Percentiles rank a stretch among this genome's conserved stretches.
Conservation (phyloP, 1,284 basidiomycete genomes). For the Pascua sp. region DNA sequence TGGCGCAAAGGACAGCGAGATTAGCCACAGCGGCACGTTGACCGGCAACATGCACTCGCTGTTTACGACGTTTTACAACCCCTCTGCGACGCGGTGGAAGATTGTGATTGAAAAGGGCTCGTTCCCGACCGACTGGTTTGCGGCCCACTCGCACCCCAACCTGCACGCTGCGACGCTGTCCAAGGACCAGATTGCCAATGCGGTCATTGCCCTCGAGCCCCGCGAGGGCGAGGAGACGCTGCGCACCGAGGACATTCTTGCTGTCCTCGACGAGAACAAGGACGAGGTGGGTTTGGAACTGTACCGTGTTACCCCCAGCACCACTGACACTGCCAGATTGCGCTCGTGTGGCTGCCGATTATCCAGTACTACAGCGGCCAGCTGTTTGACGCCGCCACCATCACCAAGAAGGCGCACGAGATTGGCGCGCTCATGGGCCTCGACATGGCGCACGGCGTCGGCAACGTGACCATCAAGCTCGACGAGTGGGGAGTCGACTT, state of each 20-base stretch:
- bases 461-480: slow-evolving; percentile 83
- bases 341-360: slow-evolving; percentile 83
- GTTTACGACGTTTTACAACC: slow-evolving; percentile 90
- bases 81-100: slow-evolving; percentile 75
- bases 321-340: slow-evolving; percentile 55
- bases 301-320: no score
- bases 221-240: slow-evolving; percentile 80
- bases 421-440: slow-evolving; percentile 84
- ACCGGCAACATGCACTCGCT: slow-evolving; percentile 93
- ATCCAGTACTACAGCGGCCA: slow-evolving; percentile 99
- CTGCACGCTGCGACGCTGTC: slow-evolving; percentile 68
- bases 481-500: slow-evolving; percentile 96
- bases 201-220: slow-evolving; percentile 76
- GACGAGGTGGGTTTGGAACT: slow-evolving; percentile 48
- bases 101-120: slow-evolving; percentile 92
- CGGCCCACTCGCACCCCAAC: slow-evolving; percentile 80
- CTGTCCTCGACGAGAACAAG: slow-evolving; percentile 68
- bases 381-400: slow-evolving; percentile 77
- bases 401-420: slow-evolving; percentile 78
- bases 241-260: slow-evolving; percentile 83
- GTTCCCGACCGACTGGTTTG: slow-evolving; percentile 94
- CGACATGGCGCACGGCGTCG: slow-evolving; percentile 93
- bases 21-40: slow-evolving; percentile 89
- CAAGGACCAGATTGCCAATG: slow-evolving; percentile 56
- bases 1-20: slow-evolving; percentile 81